A percentile compares a stretch with the other conserved stretches of the same genome.
phyloP scores from a whole-genome alignment of 140 eudicot species.

The Ambrosia hybrid region DNA sequence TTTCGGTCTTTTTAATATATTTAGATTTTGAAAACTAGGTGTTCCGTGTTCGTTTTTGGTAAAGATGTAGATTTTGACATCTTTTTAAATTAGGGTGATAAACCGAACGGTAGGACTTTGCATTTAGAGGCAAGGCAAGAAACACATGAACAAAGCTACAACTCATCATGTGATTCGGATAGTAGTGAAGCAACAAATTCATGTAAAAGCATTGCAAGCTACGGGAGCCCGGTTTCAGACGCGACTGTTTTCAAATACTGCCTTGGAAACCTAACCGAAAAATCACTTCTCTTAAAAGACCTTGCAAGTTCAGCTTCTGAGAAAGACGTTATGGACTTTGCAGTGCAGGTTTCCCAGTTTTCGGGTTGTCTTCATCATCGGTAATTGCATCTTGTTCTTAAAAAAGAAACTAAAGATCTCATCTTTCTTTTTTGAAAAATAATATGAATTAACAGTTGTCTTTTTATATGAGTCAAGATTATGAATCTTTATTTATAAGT shows the following conservation, averaged over 20 bases:
- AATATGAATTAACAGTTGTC: background rate
- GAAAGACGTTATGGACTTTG: slow-evolving; percentile 57
- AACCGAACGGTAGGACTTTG: slow-evolving; percentile 29
- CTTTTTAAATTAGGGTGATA: slow-evolving; percentile 39
- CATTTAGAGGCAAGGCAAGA: slow-evolving; percentile 46
- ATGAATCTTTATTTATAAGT: slow-evolving; percentile 13
- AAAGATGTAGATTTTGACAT: slow-evolving; percentile 13
- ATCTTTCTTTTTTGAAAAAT: too few relatives aligned
- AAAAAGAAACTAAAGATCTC: background rate
- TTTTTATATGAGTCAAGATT: slow-evolving; percentile 4
- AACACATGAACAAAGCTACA: slow-evolving; percentile 40
- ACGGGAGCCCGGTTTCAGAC: slow-evolving; percentile 55
- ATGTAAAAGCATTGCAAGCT: slow-evolving; percentile 39
- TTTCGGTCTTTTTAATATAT: background rate
- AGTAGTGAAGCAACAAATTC: slow-evolving; percentile 67
- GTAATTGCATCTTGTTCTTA: slow-evolving; percentile 40
- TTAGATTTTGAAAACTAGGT: background rate
- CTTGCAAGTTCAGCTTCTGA: slow-evolving; percentile 52
- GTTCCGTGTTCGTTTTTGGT: background rate
- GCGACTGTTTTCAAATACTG: slow-evolving; percentile 72
- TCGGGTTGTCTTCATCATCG: slow-evolving; percentile 90
- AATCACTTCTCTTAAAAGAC: slow-evolving; percentile 68
- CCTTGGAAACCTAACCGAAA: slow-evolving; percentile 69
- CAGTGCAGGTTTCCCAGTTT: slow-evolving; percentile 67
- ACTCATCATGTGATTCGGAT: slow-evolving; percentile 59